phyloP scores from a whole-genome alignment of 331 rosid genomes.

The Erythrophleum ivorense region DNA sequence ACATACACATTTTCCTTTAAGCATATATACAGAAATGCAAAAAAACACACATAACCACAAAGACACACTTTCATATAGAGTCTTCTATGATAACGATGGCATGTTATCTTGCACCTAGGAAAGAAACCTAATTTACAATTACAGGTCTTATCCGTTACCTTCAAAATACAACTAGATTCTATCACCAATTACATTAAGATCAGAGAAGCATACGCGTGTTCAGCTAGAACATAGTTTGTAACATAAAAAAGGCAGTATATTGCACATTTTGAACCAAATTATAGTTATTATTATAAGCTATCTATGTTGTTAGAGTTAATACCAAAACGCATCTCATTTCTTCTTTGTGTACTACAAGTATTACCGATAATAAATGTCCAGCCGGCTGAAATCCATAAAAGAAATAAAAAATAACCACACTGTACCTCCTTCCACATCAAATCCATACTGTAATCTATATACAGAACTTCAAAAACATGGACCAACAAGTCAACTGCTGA shows the following conservation, averaged over 20 bases:
- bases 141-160: neutral
- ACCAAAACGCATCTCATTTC: neutral
- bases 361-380: too few relatives aligned
- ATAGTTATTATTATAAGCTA: neutral
- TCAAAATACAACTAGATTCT: neutral
- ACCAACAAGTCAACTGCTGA: conserved; percentile 9
- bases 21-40: neutral
- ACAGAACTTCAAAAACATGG: conserved; percentile 8
- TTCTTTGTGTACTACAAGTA: neutral
- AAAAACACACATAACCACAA: neutral
- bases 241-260: neutral
- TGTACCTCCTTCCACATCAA: conserved; percentile 7
- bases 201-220: conserved; percentile 7
- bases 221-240: conserved; percentile 1
- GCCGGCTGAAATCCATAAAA: neutral
- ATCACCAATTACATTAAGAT: conserved; percentile 19
- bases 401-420: neutral
- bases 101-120: neutral
- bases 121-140: neutral
- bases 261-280: neutral
- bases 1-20: neutral
- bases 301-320: neutral
- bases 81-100: conserved; percentile 14
- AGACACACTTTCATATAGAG: neutral
- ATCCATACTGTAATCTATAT: conserved; percentile 5